Evolutionary conservation across 306 rosid species (phyloP).

Genomic region (Lablab purpureus): DNA sequence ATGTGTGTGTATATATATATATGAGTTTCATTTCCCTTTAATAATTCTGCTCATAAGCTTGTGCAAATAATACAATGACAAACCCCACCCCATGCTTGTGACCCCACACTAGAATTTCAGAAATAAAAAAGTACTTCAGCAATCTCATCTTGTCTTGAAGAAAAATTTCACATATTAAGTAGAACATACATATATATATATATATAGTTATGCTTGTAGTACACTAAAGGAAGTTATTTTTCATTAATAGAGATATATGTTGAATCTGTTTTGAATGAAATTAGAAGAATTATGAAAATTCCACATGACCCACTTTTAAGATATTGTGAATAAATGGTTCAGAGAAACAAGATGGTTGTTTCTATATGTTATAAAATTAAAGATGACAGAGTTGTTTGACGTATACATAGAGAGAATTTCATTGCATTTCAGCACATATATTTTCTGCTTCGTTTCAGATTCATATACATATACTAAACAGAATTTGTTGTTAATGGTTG

Average conservation of each 20-base stretch:
- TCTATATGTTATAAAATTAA: neutral
- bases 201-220: no score
- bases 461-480: constrained; percentile 6
- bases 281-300: neutral
- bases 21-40: no score
- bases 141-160: neutral
- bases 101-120: constrained; percentile 5
- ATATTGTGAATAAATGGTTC: neutral
- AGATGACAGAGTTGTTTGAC: neutral
- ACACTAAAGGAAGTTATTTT: no score
- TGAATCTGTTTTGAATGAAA: neutral
- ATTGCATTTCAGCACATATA: neutral
- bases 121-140: neutral
- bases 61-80: neutral
- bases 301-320: neutral
- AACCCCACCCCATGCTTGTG: neutral
- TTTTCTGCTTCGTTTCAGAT: constrained; percentile 28
- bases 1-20: neutral
- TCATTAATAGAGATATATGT: no score
- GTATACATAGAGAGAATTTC: neutral
- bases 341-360: neutral
- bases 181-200: no score
- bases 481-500: neutral
- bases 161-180: neutral
- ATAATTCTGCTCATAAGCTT: neutral